Evolutionary conservation across 2,329 filamentous ascomycete genomes (phyloP).

Genomic region (Colletotrichum agaves): DNA sequence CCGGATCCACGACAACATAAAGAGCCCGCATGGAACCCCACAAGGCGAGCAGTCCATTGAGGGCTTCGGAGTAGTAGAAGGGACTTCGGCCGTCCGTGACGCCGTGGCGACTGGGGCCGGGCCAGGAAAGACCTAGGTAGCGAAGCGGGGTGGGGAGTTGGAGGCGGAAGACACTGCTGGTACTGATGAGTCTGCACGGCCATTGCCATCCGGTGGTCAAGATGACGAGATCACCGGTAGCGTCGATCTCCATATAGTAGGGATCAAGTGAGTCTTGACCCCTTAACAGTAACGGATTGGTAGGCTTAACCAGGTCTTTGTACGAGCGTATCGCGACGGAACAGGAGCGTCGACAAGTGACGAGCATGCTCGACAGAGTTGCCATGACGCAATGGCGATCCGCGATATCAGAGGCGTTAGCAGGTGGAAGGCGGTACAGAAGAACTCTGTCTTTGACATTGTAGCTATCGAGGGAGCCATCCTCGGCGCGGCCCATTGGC

Average conservation of each 20-base stretch:
- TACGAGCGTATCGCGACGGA: slow-evolving; percentile 11
- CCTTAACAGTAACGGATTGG: background rate
- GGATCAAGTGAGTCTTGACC: background rate
- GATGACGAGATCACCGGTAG: slow-evolving; percentile 3
- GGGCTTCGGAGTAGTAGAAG: slow-evolving; percentile 5
- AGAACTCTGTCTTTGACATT: slow-evolving; percentile 17
- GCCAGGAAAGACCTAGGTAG: slow-evolving; percentile 8
- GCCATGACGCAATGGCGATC: slow-evolving; percentile 20
- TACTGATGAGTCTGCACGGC: slow-evolving; percentile 17
- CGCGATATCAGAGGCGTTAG: background rate
- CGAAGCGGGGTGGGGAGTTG: slow-evolving; percentile 1
- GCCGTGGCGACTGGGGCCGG: background rate
- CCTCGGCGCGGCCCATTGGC: slow-evolving; percentile 13
- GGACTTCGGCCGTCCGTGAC: background rate
- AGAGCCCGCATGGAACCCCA: slow-evolving; percentile 5
- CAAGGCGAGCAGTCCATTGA: slow-evolving; percentile 1
- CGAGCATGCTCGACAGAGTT: slow-evolving; percentile 9
- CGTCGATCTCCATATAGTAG: slow-evolving; percentile 7
- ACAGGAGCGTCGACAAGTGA: slow-evolving; percentile 5
- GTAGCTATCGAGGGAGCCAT: slow-evolving; percentile 16
- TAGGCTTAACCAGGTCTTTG: background rate
- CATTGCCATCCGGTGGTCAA: slow-evolving; percentile 7
- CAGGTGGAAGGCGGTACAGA: slow-evolving; percentile 5
- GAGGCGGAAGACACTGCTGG: slow-evolving; percentile 8
- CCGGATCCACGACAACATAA: slow-evolving; percentile 10